A percentile compares a stretch with the other conserved stretches of the same genome.
These are phyloP conservation scores for Hypholoma fasciculare DNA, from an alignment of 768 basidiomycete species.

Conservation along the genomic window DNA sequence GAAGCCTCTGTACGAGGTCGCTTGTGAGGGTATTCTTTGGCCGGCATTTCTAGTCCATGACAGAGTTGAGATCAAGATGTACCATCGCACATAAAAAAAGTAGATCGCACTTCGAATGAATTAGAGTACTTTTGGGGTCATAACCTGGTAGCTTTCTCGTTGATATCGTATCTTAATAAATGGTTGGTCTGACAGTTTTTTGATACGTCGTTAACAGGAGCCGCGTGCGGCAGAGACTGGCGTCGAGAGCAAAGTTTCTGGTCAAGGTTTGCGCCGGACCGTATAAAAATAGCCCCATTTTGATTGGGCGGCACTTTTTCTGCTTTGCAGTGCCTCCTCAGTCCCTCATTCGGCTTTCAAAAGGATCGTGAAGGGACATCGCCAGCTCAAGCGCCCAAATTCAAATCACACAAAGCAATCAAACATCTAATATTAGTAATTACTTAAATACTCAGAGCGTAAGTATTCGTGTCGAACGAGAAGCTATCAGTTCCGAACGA, in stretches of 20 bases:
- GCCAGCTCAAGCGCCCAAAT: background rate
- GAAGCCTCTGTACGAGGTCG: constrained; percentile 14
- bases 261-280: background rate
- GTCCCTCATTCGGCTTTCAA: too few relatives aligned
- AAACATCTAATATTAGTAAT: too few relatives aligned
- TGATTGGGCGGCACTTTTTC: background rate
- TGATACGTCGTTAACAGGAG: background rate
- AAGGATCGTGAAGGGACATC: background rate
- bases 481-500: too few relatives aligned
- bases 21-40: constrained; percentile 16
- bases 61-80: background rate
- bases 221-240: background rate
- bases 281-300: background rate
- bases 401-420: too few relatives aligned
- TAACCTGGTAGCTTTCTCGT: background rate
- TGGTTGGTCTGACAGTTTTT: background rate
- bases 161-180: background rate
- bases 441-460: too few relatives aligned
- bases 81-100: background rate
- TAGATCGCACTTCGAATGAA: background rate
- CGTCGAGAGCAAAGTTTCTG: background rate
- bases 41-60: background rate
- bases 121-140: background rate
- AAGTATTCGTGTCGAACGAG: too few relatives aligned
- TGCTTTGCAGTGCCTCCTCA: background rate